Evolutionary conservation across 192 early-diverging fungal species (phyloP).

Genomic region (Rhizophagus clarus): DNA sequence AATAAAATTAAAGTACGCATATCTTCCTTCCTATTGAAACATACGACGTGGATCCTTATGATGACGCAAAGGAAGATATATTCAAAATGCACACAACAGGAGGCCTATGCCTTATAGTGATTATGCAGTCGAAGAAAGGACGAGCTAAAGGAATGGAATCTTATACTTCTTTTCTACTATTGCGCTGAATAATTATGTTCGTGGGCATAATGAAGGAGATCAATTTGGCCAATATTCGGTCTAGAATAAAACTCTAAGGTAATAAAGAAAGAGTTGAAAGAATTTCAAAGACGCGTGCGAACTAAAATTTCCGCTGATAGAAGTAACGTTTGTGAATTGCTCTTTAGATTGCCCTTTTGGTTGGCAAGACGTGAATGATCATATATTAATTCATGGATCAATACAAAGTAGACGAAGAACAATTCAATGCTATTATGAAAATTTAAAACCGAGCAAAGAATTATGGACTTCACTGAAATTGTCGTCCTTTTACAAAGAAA

Average conservation of each 20-base stretch:
- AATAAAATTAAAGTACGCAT: too few relatives aligned
- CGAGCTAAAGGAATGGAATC: slow-evolving; percentile 81
- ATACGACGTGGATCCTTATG: too few relatives aligned
- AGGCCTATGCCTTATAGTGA: too few relatives aligned
- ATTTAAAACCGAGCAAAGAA: slow-evolving; percentile 44
- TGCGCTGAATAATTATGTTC: slow-evolving; percentile 77
- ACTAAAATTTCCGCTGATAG: slow-evolving; percentile 80
- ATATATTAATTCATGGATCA: slow-evolving; percentile 85
- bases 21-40: too few relatives aligned
- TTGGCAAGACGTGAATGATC: slow-evolving; percentile 65
- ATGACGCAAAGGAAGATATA: too few relatives aligned
- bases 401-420: slow-evolving; percentile 88
- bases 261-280: slow-evolving; percentile 71
- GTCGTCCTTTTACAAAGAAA: slow-evolving; percentile 78
- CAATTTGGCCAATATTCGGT: slow-evolving; percentile 44
- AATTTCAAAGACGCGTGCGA: slow-evolving; percentile 87
- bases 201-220: slow-evolving; percentile 51
- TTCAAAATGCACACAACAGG: too few relatives aligned
- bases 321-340: slow-evolving; percentile 81
- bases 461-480: slow-evolving; percentile 52
- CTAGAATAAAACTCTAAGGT: slow-evolving; percentile 87
- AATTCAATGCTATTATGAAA: slow-evolving; percentile 86
- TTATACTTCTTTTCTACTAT: slow-evolving; percentile 91
- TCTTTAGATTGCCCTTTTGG: slow-evolving; percentile 56
- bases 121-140: too few relatives aligned